Conservation (phyloP, 140 eudicot species). For the Ambrosia hybrid region DNA sequence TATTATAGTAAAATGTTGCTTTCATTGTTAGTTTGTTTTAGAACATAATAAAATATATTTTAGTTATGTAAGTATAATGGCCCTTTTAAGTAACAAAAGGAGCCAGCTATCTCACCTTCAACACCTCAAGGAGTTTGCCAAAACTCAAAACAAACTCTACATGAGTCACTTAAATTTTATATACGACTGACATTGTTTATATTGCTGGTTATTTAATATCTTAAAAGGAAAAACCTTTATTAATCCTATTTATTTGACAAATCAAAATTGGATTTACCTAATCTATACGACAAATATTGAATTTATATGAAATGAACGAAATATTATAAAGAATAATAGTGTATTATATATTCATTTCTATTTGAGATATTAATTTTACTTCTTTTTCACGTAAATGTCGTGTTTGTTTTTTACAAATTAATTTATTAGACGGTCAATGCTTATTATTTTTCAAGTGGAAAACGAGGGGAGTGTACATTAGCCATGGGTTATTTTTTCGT, state of each 20-base stretch:
- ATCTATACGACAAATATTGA: not conserved
- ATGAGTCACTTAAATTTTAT: not conserved
- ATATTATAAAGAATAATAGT: not conserved
- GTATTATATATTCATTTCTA: not conserved
- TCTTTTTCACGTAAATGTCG: not conserved
- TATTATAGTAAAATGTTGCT: not conserved
- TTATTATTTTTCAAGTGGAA: too few species aligned
- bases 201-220: not conserved
- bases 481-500: not conserved
- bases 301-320: not conserved
- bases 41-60: not conserved
- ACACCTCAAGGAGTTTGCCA: constrained; percentile 12
- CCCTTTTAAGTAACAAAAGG: constrained; percentile 23
- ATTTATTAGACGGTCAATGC: not conserved
- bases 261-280: not conserved
- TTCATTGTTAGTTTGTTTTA: not conserved
- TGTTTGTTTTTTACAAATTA: not conserved
- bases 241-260: not conserved
- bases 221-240: not conserved
- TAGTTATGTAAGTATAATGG: not conserved
- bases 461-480: not conserved
- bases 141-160: constrained; percentile 6
- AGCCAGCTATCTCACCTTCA: constrained; percentile 6
- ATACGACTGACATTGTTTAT: not conserved
- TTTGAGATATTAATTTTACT: not conserved